Conservation (phyloP, 495 filamentous ascomycete species). For the Niebla homalea region DNA sequence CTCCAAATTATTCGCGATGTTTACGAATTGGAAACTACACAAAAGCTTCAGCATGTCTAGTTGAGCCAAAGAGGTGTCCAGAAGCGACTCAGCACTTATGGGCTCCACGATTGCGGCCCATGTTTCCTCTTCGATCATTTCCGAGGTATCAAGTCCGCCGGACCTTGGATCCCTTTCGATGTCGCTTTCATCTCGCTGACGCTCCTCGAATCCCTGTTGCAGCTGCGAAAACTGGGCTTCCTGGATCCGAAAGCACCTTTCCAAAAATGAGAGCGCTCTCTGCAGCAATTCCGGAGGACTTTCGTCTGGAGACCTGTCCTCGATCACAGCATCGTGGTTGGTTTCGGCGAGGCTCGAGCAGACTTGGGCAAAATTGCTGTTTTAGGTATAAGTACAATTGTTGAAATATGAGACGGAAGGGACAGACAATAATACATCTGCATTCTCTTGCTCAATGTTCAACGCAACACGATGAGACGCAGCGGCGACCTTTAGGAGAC, state of each 20-base stretch:
- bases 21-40: constrained; percentile 37
- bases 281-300: constrained; percentile 34
- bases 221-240: constrained; percentile 42
- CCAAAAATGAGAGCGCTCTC: constrained; percentile 50
- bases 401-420: not conserved
- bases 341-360: constrained; percentile 50
- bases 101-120: constrained; percentile 51
- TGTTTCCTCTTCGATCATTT: constrained; percentile 37
- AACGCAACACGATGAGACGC: constrained; percentile 49
- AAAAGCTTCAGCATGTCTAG: constrained; percentile 43
- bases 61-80: constrained; percentile 52
- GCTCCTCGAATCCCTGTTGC: constrained; percentile 15
- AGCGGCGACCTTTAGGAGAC: constrained; percentile 42
- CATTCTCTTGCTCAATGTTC: constrained; percentile 42
- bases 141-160: no score
- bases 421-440: constrained; percentile 46
- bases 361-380: constrained; percentile 51
- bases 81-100: constrained; percentile 44
- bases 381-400: not conserved
- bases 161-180: not conserved
- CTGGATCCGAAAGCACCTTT: constrained; percentile 46
- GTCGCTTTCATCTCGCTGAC: not conserved
- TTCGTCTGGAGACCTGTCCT: constrained; percentile 31
- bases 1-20: constrained; percentile 27
- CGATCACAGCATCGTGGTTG: constrained; percentile 41